Evolutionary conservation across 139 green algal species (phyloP).

Genomic region (Chlorella sp.): DNA sequence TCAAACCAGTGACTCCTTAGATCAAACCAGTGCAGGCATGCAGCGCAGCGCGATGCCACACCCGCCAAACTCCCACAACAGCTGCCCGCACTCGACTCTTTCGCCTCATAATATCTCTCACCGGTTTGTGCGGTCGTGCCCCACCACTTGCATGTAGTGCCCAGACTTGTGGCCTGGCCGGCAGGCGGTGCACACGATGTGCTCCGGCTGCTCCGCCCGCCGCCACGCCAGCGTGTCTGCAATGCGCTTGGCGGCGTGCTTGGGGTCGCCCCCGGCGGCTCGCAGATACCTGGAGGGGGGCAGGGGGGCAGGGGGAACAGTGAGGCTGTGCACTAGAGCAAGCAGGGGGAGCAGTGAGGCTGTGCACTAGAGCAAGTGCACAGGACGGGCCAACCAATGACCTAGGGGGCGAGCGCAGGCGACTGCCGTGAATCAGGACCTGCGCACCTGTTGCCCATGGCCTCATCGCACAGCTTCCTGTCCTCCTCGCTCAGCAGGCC

Average conservation of each 20-base stretch:
- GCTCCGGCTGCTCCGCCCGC: constrained; percentile 48
- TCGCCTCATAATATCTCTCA: background rate
- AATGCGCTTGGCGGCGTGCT: constrained; percentile 60
- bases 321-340: background rate
- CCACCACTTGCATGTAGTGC: constrained; percentile 82
- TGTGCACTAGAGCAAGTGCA: background rate
- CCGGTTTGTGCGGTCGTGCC: constrained; percentile 37
- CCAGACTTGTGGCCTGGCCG: constrained; percentile 37
- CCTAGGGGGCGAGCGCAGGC: too few relatives aligned
- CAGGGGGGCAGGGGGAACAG: background rate
- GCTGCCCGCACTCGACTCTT: background rate
- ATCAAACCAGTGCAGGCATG: too few relatives aligned
- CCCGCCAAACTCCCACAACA: too few relatives aligned
- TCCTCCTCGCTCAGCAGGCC: constrained; percentile 7
- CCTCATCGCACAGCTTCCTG: background rate
- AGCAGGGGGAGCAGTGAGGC: background rate
- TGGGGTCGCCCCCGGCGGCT: constrained; percentile 19
- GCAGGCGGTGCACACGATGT: constrained; percentile 67
- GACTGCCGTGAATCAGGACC: too few relatives aligned
- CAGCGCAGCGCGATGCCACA: too few relatives aligned
- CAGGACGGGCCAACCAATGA: background rate
- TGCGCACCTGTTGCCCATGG: constrained; percentile 30
- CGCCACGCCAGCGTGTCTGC: constrained; percentile 66
- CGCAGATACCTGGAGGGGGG: constrained; percentile 19
- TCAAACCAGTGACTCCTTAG: too few relatives aligned